These are phyloP conservation scores for Grammothele lineata DNA, from an alignment of 768 basidiomycete species.

Conservation along the genomic window DNA sequence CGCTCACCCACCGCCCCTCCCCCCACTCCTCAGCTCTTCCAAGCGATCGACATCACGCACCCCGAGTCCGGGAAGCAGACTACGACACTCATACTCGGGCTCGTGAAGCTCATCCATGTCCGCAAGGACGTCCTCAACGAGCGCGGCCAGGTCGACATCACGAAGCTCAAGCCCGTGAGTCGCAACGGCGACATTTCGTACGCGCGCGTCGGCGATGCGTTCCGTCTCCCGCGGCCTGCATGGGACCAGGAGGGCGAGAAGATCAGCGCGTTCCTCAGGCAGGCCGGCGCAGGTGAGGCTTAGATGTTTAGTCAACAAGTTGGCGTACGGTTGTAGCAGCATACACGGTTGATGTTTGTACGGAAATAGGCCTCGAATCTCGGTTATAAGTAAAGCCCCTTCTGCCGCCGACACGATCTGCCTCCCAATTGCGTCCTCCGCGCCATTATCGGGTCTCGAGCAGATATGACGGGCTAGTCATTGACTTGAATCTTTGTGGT, in stretches of 20 bases:
- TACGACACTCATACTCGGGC: constrained; percentile 34
- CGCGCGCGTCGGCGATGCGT: constrained; percentile 21
- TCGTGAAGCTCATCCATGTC: constrained; percentile 37
- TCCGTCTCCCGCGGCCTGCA: constrained; percentile 17
- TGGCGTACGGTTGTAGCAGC: too few relatives aligned
- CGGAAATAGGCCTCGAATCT: too few relatives aligned
- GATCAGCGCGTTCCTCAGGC: constrained; percentile 9
- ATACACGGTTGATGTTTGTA: too few relatives aligned
- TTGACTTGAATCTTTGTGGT: too few relatives aligned
- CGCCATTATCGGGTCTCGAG: too few relatives aligned
- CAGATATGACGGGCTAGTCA: too few relatives aligned
- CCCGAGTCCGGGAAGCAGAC: constrained; percentile 23
- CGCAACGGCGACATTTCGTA: constrained; percentile 39
- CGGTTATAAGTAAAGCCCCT: too few relatives aligned
- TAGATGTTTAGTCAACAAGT: too few relatives aligned
- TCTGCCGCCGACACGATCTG: too few relatives aligned
- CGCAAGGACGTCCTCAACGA: constrained; percentile 36
- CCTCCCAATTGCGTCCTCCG: too few relatives aligned
- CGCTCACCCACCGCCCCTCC: too few relatives aligned
- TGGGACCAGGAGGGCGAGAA: constrained; percentile 21
- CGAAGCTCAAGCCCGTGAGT: constrained; percentile 32
- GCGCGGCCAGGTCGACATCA: constrained; percentile 31
- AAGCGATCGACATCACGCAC: constrained; percentile 30
- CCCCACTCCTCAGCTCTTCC: constrained; percentile 34
- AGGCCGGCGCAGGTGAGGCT: too few relatives aligned